A percentile compares a stretch with the other conserved stretches of the same genome.
Evolutionary conservation across 345 rosid genomes (phyloP).

Genomic region (Citrus medica): DNA sequence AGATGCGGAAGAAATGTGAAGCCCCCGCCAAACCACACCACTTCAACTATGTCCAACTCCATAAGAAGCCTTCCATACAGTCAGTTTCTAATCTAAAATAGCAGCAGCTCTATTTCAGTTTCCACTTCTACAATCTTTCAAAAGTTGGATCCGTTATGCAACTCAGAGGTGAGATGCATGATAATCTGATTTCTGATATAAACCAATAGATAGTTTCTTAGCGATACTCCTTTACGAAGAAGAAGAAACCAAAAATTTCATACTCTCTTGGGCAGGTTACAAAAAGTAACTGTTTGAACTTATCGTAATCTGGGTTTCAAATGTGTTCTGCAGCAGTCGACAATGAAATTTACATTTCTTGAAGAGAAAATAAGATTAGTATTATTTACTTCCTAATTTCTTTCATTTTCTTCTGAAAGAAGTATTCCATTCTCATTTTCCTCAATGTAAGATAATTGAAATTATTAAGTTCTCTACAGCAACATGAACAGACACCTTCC

Average conservation of each 20-base stretch:
- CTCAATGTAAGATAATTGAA: no score
- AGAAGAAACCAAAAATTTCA: neutral
- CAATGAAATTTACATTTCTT: neutral
- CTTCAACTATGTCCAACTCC: slow-evolving; percentile 1
- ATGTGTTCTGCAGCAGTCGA: neutral
- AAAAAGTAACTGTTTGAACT: neutral
- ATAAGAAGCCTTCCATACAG: neutral
- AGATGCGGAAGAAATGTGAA: neutral
- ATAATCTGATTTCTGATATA: neutral
- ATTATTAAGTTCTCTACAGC: neutral
- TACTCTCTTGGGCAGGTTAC: neutral
- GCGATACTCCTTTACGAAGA: neutral
- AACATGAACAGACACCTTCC: neutral
- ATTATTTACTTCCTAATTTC: neutral
- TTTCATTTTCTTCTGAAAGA: no score
- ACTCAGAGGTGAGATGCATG: neutral
- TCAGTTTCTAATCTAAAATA: neutral
- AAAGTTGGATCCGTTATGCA: neutral
- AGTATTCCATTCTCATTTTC: neutral
- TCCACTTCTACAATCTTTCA: neutral
- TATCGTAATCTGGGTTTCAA: neutral
- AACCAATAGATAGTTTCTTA: neutral
- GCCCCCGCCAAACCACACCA: no score
- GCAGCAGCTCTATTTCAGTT: neutral
- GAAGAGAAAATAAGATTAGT: neutral